These are phyloP conservation scores for Coemansia pectinata DNA, from an alignment of 192 early-diverging fungal species.

Conservation along the genomic window DNA sequence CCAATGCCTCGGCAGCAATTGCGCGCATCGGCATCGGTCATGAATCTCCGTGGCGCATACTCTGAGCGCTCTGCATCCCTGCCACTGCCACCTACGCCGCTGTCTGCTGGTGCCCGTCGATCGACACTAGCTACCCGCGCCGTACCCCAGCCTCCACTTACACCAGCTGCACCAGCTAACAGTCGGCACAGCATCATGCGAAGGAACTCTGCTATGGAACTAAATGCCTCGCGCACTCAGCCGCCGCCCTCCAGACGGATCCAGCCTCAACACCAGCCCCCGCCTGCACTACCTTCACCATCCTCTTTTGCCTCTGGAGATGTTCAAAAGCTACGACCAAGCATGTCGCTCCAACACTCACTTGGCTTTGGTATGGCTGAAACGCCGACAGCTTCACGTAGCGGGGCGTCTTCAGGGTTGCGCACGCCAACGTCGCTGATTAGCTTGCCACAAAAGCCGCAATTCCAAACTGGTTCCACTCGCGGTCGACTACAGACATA, in stretches of 20 bases:
- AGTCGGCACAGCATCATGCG: not conserved
- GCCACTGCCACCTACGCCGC: not conserved
- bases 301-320: not conserved
- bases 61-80: not conserved
- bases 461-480: not conserved
- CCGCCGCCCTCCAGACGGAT: not conserved
- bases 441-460: not conserved
- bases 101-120: not conserved
- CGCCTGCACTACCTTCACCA: not conserved
- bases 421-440: slow-evolving; percentile 15
- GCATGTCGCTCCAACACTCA: not conserved
- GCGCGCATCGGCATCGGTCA: slow-evolving; percentile 10
- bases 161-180: not conserved
- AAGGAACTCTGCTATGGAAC: slow-evolving; percentile 4
- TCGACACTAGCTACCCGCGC: not conserved
- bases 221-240: not conserved
- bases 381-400: not conserved
- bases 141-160: not conserved
- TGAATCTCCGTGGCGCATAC: slow-evolving; percentile 3
- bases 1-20: slow-evolving; percentile 7
- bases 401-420: not conserved
- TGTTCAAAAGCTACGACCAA: not conserved
- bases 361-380: not conserved
- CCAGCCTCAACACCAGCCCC: not conserved
- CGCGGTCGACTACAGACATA: not conserved